Evolutionary conservation across 2,329 filamentous ascomycete species (phyloP), one percentile per base, ranked within the genome.

Genomic region (Beauveria medogensis): DNA sequence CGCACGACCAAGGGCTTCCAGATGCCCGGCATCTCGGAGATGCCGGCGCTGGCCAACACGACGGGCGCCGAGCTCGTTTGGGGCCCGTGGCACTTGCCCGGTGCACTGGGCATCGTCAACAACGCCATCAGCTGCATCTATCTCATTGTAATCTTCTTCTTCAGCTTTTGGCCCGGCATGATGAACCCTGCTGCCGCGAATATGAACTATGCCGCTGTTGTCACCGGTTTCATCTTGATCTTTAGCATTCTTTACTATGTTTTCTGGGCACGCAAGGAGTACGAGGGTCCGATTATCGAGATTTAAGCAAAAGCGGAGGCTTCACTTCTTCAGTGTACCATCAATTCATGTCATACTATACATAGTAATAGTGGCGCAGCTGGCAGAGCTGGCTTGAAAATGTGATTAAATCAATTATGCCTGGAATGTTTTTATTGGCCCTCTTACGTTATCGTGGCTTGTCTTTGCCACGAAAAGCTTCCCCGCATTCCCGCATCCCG

Each of bases 41-140:
- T 72, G 3, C 70, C 69, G 9, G 70, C 70, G 0, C 52, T 72
- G 8, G 70, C 69, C 9, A 70, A 71, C 54, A 71, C 69, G 0
- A 60, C 65, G 0, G 70, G 68, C 0, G 67, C 68, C 2, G 68
- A 71, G 22, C 68, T 73, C 1, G 64, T 70, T 8, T 86, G 82
- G 82, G 83, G 83, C 0, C 81, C 82, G 0, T 86, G 81, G 76
- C 78, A 76, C 47, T 61, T 85, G 0, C 78, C 78, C 0, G 81
- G 81, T 4, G 66, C 74, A 0, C 67, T 81, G 1, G 82, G 83
- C 0, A 80, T 77, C 6, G 65, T 77, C 24, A 85, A 84, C 67
- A 86, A 85, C 61, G 67, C 73, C 1, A 80, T 83, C 55, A 77
- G 81, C 1, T 81, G 79, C 65, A 55, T 73, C 3, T 86, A 84